Evolutionary conservation across 352 stramenopile species (phyloP).

Genomic region (Phytophthora syringae): DNA sequence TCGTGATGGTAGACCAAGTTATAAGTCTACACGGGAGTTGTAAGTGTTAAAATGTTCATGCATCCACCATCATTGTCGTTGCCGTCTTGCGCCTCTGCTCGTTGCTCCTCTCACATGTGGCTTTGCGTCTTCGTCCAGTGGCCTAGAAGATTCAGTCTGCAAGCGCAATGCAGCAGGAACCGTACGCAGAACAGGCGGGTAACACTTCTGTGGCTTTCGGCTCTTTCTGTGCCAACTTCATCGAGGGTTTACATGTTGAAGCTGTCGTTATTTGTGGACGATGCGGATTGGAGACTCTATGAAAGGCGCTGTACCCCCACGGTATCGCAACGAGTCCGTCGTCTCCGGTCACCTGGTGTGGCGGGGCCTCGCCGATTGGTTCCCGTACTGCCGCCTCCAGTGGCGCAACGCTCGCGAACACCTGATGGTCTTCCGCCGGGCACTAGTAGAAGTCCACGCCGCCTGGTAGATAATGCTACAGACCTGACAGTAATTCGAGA

Average conservation of each 20-base stretch:
- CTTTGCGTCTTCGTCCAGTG: too few relatives aligned
- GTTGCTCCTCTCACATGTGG: too few relatives aligned
- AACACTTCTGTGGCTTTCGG: constrained; percentile 5
- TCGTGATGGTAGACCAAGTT: constrained; percentile 16
- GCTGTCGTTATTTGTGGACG: constrained; percentile 12
- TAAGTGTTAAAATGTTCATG: not conserved
- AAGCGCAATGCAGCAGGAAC: too few relatives aligned
- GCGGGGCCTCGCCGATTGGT: constrained; percentile 4
- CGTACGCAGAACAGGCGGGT: too few relatives aligned
- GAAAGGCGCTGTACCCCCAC: constrained; percentile 19
- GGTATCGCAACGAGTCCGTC: constrained; percentile 15
- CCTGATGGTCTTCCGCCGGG: constrained; percentile 4
- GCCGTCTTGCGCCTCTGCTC: not conserved
- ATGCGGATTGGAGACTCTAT: constrained; percentile 19
- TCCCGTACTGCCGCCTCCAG: not conserved
- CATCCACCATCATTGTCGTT: not conserved
- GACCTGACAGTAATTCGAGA: constrained; percentile 15
- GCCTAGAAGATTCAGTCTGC: too few relatives aligned
- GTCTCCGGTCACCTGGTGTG: constrained; percentile 20
- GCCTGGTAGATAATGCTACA: constrained; percentile 1
- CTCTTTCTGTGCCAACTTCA: not conserved
- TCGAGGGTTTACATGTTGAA: constrained; percentile 12
- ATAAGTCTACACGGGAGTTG: constrained; percentile 13
- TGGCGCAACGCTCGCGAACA: constrained; percentile 14
- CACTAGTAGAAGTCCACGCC: constrained; percentile 9